Percentiles rank a stretch among this genome's conserved stretches.
Evolutionary conservation across 768 basidiomycete genomes (phyloP).

Genomic region (Rhodosporidiobolus odoratus): DNA sequence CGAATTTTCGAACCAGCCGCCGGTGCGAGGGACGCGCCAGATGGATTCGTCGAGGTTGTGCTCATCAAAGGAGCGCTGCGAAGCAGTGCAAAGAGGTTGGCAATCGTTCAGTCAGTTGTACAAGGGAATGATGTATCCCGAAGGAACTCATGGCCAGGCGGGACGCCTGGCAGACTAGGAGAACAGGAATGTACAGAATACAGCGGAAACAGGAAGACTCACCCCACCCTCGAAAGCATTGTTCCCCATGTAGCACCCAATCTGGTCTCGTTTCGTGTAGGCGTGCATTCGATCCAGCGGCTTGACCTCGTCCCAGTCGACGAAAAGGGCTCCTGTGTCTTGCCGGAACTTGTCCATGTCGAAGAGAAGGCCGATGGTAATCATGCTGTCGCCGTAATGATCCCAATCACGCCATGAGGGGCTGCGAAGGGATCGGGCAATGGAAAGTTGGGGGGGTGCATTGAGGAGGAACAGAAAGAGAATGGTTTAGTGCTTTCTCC

Average conservation of each 20-base stretch:
- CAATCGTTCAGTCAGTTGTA: background rate
- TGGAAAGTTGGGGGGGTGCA: background rate
- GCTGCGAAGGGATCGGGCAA: background rate
- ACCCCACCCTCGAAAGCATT: constrained; percentile 26
- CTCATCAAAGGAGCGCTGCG: constrained; percentile 26
- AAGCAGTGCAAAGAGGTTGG: background rate
- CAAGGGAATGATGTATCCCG: no score
- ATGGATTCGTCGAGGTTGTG: constrained; percentile 32
- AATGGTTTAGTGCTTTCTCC: background rate
- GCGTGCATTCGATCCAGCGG: constrained; percentile 25
- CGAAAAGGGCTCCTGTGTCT: constrained; percentile 16
- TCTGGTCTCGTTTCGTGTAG: constrained; percentile 15
- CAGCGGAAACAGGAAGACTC: background rate
- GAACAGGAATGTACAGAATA: no score
- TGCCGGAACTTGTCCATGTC: constrained; percentile 34
- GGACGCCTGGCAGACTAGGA: no score
- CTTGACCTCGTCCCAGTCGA: constrained; percentile 34
- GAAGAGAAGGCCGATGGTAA: constrained; percentile 23
- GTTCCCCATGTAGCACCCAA: constrained; percentile 29
- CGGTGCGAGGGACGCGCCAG: constrained; percentile 16
- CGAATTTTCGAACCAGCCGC: constrained; percentile 1
- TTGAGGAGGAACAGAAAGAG: background rate
- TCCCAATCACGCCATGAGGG: constrained; percentile 25
- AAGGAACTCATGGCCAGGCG: no score
- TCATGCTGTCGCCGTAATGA: constrained; percentile 34